Base-by-base conservation (phyloP, 305 asterid genomes). In the Solanum aculeatissimum region DNA sequence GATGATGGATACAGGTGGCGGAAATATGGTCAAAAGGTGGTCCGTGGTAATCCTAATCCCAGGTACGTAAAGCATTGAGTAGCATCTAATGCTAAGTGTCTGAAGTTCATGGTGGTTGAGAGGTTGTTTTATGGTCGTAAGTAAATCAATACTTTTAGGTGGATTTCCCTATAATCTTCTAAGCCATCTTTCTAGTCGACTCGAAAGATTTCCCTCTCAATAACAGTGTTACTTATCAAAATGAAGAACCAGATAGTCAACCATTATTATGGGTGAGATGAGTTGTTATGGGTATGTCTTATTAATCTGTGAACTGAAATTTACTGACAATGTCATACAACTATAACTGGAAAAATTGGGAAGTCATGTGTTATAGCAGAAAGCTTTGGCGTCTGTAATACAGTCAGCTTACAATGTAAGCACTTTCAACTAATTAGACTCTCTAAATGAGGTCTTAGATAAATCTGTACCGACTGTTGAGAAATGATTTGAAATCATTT, bases 1-100 rank as follows among this genome's bases (percentile, higher is more conserved):
- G 98, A 97, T 85, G 99, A 95, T 88, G 99, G 98, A 54, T 97
- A 97, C 88, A 90, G 98, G 75, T 97, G 99, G 99, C 98, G 99
- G 80, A 97, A 97, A 90, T 97, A 97, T 65, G 99, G 99, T 60
- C 99, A 97, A 91, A 97, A 97, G 87, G 98, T 97, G 45, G 99
- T 97, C 89, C 92, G 98, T 58, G 98, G 98, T 83, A 97, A 97
- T 90, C 99, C 98, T 81, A 97, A 95, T 90, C 99, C 99, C 66
- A 95, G 98, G 99, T 97, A 85, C 81, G 88, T 83, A 54, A 62
- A 65, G 29, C 27, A 14, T 54, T 23, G 42, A 45, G 60, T 74
- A 60, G 5, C 25, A 27, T 74, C 42, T 74, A 74, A 74, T 74
- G 43, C 81, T 74, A 74, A 74, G 35, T 74, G 49, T 82, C 60